Conservation (phyloP, 352 stramenopile species). For the Blastocystis sp. region DNA sequence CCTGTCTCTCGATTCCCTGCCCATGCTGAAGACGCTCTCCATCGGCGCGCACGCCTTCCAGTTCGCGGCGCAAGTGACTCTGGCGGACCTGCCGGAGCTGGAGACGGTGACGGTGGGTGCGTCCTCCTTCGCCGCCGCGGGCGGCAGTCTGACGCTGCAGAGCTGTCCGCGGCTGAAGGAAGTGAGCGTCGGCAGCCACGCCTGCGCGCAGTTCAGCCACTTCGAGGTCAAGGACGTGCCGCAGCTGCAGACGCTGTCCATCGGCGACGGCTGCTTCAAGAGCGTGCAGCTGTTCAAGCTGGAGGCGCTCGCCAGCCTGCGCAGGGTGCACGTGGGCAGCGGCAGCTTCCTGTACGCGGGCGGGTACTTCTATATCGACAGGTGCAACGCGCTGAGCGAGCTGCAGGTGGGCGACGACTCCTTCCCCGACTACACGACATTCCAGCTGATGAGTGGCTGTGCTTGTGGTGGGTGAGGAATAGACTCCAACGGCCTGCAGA, state of each 20-base stretch:
- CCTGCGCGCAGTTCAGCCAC: too few species aligned
- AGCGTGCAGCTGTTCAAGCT: too few species aligned
- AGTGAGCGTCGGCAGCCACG: background rate
- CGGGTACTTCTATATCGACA: too few species aligned
- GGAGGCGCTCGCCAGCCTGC: too few species aligned
- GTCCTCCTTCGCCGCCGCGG: background rate
- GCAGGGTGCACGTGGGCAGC: too few species aligned
- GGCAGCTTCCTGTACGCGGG: too few species aligned
- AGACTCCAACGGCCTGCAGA: too few species aligned
- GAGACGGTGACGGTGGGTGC: background rate
- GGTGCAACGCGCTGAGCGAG: too few species aligned
- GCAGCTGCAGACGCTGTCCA: slow-evolving; percentile 7
- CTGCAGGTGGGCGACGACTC: too few species aligned
- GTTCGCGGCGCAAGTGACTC: background rate
- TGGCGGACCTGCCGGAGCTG: slow-evolving; percentile 16
- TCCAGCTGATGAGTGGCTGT: too few species aligned
- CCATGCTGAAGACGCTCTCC: slow-evolving; percentile 2
- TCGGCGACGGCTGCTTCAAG: background rate
- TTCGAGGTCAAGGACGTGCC: background rate
- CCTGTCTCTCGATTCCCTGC: background rate
- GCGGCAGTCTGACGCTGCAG: slow-evolving; percentile 23
- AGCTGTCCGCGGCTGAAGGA: background rate
- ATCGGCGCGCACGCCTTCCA: slow-evolving; percentile 30
- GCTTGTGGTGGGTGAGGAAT: too few species aligned
- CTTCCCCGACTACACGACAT: too few species aligned